Base-by-base conservation (phyloP, 139 green algal genomes). In the Astrephomene gubernaculifera region DNA sequence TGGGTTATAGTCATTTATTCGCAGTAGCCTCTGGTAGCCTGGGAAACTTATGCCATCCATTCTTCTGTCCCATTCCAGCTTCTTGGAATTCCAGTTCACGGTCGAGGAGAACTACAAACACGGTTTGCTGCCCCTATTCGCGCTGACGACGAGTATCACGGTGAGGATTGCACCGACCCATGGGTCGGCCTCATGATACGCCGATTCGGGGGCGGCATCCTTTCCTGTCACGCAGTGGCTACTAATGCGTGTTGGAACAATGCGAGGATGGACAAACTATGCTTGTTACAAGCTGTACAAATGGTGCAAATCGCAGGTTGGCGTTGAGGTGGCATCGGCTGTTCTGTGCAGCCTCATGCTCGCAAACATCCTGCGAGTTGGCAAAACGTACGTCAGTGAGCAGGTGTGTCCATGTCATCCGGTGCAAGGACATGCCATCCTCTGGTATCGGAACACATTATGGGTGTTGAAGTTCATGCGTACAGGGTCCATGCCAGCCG, bases 281-380 rank as follows among this genome's bases (percentile, higher is more conserved):
- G n/a, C n/a, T n/a, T n/a, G n/a, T n/a, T n/a, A n/a, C n/a, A n/a
- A n/a, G n/a, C n/a, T n/a, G n/a, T n/a, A n/a, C n/a, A n/a, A n/a
- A n/a, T n/a, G n/a, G n/a, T n/a, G n/a, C n/a, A n/a, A n/a, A 2
- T 57, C 19, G 22, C 81, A 90, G 87, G 87, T 90, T 24, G 87
- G 83, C 21, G n/a, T 87, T 27, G 83, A 91, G 71, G 82, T 85
- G 35, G 71, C 80, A 2, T 76, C 69, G 29, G 79, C 89, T 3
- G 83, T 91, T 67, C 81, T 91, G 49, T 87, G 83, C 57, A 85
- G 78, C 4, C 72, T 91, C 52, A 91, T 91, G 87, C 87, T 91
- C 1, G 83, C 80, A 33, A 87, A 45, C 80, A 70, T 86, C 19
- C 35, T 82, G 43, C 71, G 71, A 57, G 70, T 69, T 17, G 82